Conservation (phyloP, 176 grass and related monocot species). For the Olyra latifolia region DNA sequence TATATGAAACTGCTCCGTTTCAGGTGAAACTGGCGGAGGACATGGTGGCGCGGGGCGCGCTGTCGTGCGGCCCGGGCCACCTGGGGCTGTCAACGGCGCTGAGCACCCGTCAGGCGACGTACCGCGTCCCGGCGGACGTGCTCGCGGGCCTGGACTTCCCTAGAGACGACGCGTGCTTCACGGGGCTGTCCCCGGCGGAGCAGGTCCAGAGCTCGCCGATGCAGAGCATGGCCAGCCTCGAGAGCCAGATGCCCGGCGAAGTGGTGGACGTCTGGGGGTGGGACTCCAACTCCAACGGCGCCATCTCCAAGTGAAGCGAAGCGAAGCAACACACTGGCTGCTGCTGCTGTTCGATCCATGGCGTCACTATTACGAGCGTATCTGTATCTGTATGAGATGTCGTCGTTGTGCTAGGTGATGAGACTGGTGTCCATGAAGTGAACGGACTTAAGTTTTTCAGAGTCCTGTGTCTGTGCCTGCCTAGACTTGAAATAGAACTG, state of each 20-base stretch:
- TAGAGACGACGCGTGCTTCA: constrained; percentile 53
- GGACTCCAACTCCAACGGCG: constrained; percentile 44
- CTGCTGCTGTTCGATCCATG: background rate
- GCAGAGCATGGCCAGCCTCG: constrained; percentile 49
- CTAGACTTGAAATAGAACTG: constrained; percentile 26
- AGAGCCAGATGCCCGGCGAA: constrained; percentile 28
- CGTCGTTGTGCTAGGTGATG: constrained; percentile 15
- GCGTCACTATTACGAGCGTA: background rate
- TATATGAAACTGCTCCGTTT: background rate
- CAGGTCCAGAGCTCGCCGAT: constrained; percentile 65
- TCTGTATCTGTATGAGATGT: background rate
- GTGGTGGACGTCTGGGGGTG: constrained; percentile 53
- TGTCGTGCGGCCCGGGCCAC: constrained; percentile 63
- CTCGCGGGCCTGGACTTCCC: constrained; percentile 59
- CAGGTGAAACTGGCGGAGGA: constrained; percentile 98
- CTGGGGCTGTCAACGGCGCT: constrained; percentile 35
- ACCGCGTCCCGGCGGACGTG: constrained; percentile 45
- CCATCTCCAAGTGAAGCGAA: constrained; percentile 50
- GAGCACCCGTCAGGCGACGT: constrained; percentile 46
- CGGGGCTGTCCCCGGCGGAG: constrained; percentile 55
- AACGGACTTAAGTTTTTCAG: constrained; percentile 56
- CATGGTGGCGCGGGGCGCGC: constrained; percentile 53
- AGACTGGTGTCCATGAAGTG: constrained; percentile 16
- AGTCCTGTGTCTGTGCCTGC: constrained; percentile 23
- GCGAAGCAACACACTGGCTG: background rate